phyloP scores from a whole-genome alignment of 768 basidiomycete species.

The Ephemerocybe angulata region DNA sequence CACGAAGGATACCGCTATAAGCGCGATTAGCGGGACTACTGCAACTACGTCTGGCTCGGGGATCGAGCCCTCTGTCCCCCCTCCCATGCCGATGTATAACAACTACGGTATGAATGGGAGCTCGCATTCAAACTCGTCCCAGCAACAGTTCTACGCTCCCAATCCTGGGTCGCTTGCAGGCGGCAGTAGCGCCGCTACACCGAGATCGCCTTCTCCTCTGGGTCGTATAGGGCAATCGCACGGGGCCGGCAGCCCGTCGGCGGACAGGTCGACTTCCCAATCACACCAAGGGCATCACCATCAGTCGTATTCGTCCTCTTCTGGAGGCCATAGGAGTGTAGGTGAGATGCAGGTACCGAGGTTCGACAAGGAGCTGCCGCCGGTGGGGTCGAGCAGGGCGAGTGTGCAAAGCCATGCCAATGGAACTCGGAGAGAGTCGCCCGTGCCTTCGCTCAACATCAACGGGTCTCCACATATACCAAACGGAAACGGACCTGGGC shows the following conservation, averaged over 20 bases:
- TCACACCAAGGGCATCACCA: neutral
- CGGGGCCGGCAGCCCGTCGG: no score
- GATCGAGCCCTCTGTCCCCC: neutral
- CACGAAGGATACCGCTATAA: neutral
- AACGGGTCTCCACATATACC: slow-evolving; percentile 1
- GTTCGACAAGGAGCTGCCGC: slow-evolving; percentile 3
- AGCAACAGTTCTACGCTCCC: no score
- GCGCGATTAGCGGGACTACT: slow-evolving; percentile 3
- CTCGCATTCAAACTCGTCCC: no score
- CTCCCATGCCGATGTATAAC: neutral
- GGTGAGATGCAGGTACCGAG: neutral
- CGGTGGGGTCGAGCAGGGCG: neutral
- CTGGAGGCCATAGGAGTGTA: neutral
- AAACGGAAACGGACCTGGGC: neutral
- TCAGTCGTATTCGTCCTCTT: neutral
- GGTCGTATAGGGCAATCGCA: no score
- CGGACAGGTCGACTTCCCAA: neutral
- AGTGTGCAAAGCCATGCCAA: neutral
- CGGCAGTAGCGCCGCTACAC: no score
- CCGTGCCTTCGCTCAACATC: slow-evolving; percentile 1
- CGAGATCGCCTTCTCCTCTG: no score
- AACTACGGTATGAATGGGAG: no score
- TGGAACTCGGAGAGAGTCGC: neutral
- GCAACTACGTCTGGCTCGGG: slow-evolving; percentile 1
- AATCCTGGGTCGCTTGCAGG: no score